Conservation (phyloP, 345 rosid genomes). For the Hibiscus mutabilis region DNA sequence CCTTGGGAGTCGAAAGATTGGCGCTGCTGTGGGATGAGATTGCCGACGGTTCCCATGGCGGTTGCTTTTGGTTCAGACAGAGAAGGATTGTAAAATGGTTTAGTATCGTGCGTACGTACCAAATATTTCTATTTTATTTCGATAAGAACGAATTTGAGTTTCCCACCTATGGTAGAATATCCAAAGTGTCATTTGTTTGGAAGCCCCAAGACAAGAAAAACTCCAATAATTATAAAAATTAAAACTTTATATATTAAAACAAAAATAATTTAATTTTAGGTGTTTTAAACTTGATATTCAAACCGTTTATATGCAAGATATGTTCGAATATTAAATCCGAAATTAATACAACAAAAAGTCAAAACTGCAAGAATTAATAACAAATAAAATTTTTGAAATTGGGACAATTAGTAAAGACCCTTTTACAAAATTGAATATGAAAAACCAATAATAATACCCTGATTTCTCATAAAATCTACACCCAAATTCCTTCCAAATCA, state of each 20-base stretch:
- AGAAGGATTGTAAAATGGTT: background rate
- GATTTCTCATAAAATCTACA: background rate
- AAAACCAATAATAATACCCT: background rate
- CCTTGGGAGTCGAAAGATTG: conserved; percentile 55
- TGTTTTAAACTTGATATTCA: too few species aligned
- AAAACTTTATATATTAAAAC: too few species aligned
- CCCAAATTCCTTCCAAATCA: conserved; percentile 8
- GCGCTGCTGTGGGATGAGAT: conserved; percentile 55
- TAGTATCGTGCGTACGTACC: too few species aligned
- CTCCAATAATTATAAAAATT: too few species aligned
- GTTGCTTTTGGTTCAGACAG: background rate
- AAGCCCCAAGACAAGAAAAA: too few species aligned
- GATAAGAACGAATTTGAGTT: background rate
- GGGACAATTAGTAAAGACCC: background rate
- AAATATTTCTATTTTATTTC: background rate
- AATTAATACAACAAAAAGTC: too few species aligned
- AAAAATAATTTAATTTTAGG: too few species aligned
- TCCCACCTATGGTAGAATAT: too few species aligned
- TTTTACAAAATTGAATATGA: background rate
- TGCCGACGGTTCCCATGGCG: conserved; percentile 50
- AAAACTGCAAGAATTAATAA: background rate
- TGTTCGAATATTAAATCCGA: too few species aligned
- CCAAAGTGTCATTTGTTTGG: too few species aligned
- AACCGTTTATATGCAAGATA: too few species aligned
- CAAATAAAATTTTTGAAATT: background rate